A percentile compares a stretch with the other conserved stretches of the same genome.
phyloP scores from a whole-genome alignment of 306 rosid species.

The Medicago truncatula region DNA sequence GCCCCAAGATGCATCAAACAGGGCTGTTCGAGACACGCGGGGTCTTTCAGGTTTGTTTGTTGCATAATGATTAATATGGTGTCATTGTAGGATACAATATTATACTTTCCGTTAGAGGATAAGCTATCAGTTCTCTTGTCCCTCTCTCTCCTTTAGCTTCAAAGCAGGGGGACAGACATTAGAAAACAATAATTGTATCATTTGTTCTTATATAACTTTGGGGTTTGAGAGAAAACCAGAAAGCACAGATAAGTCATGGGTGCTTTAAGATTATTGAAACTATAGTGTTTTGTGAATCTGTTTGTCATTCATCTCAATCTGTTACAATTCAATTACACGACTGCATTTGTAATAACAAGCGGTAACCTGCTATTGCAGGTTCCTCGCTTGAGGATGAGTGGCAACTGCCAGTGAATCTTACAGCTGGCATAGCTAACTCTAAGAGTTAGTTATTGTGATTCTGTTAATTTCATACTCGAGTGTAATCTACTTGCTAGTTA shows the following conservation, averaged over 20 bases:
- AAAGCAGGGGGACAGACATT: neutral
- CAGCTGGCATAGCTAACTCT: no score
- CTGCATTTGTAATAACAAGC: no score
- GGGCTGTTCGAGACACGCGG: slow-evolving; percentile 74
- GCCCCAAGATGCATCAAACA: slow-evolving; percentile 95
- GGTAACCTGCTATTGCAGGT: no score
- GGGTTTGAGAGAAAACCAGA: slow-evolving; percentile 2
- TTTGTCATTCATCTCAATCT: no score
- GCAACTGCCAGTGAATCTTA: no score
- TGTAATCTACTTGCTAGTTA: no score
- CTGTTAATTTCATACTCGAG: no score
- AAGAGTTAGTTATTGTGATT: no score
- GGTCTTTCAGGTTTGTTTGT: slow-evolving; percentile 86
- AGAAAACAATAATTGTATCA: slow-evolving; percentile 16
- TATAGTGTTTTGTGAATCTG: no score
- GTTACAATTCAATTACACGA: no score
- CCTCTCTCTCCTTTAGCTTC: neutral
- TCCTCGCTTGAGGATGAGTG: no score
- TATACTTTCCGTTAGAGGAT: neutral
- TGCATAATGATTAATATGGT: slow-evolving; percentile 34
- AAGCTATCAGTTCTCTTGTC: slow-evolving; percentile 29
- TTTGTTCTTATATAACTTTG: neutral
- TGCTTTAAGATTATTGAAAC: no score
- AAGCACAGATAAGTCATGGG: neutral
- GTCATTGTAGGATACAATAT: slow-evolving; percentile 18